Percentiles rank a stretch among this genome's conserved stretches.
phyloP scores from a whole-genome alignment of 768 basidiomycete species.

The Hypholoma fasciculare region DNA sequence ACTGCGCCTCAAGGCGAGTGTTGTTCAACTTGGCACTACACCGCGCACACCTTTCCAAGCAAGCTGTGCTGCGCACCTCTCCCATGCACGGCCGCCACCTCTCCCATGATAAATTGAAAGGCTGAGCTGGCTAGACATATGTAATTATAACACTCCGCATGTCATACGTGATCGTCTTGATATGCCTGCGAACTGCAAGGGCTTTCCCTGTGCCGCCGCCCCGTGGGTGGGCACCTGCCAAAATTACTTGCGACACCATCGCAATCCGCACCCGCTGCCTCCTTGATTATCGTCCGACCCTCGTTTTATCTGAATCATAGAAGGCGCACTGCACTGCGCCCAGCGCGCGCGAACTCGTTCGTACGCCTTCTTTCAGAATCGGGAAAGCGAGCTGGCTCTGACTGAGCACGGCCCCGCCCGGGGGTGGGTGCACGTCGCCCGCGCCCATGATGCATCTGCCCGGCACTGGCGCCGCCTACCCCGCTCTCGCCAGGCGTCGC shows the following conservation, averaged over 20 bases:
- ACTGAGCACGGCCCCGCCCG: neutral
- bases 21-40: too few species aligned
- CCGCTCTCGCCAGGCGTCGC: neutral
- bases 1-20: neutral
- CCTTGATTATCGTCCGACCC: slow-evolving; percentile 4
- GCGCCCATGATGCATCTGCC: neutral
- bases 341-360: neutral
- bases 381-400: neutral
- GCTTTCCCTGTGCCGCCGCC: neutral
- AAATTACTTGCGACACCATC: slow-evolving; percentile 7
- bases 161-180: neutral
- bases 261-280: neutral
- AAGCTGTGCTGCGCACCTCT: too few species aligned
- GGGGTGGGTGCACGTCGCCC: neutral
- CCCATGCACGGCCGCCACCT: too few species aligned
- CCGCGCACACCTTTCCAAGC: too few species aligned
- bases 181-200: neutral
- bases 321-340: neutral
- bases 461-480: neutral
- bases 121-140: too few species aligned
- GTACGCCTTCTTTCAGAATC: neutral
- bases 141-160: too few species aligned
- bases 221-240: neutral
- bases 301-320: neutral
- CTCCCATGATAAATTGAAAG: too few species aligned